A percentile compares a stretch with the other conserved stretches of the same genome.
Evolutionary conservation across 345 rosid species (phyloP).

Genomic region (Salix arbutifolia): DNA sequence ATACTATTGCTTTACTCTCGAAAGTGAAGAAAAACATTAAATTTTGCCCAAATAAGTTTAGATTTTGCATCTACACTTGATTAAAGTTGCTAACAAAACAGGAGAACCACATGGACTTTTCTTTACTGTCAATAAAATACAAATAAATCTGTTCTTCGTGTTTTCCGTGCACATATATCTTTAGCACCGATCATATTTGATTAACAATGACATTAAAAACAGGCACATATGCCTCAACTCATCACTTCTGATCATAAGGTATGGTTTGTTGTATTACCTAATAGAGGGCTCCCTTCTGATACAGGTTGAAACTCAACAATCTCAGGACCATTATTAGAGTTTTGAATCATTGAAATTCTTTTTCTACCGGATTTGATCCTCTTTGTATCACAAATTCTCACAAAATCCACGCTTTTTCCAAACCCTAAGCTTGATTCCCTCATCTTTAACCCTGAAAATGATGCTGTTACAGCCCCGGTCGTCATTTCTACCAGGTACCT

Average conservation of each 20-base stretch:
- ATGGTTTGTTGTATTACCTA: slow-evolving; percentile 49
- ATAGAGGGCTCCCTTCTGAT: slow-evolving; percentile 75
- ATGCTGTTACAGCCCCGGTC: slow-evolving; percentile 64
- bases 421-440: slow-evolving; percentile 59
- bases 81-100: too few species aligned
- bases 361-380: slow-evolving; percentile 46
- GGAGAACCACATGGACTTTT: background rate
- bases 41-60: background rate
- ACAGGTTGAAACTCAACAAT: slow-evolving; percentile 75
- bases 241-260: background rate
- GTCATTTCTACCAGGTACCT: slow-evolving; percentile 45
- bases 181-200: background rate
- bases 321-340: slow-evolving; percentile 58
- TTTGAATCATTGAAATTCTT: slow-evolving; percentile 51
- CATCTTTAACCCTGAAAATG: slow-evolving; percentile 58
- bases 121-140: background rate
- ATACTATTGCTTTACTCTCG: background rate
- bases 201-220: background rate
- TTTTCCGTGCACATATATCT: background rate
- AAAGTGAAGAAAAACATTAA: background rate
- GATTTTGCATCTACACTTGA: too few species aligned
- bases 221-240: background rate
- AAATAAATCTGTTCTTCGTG: background rate
- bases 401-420: slow-evolving; percentile 52
- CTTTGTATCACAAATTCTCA: slow-evolving; percentile 55